Percentiles rank a stretch among this genome's conserved stretches.
Evolutionary conservation across 75 land plant genomes (phyloP).

Genomic region (Pinus tabuliformis): DNA sequence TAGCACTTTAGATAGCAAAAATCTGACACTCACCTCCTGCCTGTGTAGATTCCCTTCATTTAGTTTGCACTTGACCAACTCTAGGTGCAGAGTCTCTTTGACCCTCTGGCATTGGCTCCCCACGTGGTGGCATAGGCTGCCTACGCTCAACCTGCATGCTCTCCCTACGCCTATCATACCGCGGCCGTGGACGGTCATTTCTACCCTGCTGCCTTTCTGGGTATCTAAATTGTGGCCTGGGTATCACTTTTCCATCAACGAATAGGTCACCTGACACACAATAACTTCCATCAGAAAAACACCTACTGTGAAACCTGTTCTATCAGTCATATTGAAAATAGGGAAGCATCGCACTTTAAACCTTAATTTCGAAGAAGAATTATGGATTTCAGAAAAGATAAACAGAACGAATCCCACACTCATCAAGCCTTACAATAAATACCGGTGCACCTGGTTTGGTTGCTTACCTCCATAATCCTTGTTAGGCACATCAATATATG

Average conservation of each 20-base stretch:
- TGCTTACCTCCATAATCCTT: constrained; percentile 16
- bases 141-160: constrained; percentile 48
- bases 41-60: background rate
- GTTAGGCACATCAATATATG: constrained; percentile 79
- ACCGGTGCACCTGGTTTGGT: too few relatives aligned
- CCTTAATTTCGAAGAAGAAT: too few relatives aligned
- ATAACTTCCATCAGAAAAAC: background rate
- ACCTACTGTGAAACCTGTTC: too few relatives aligned
- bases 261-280: constrained; percentile 54
- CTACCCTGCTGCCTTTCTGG: constrained; percentile 31
- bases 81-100: constrained; percentile 1
- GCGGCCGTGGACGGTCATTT: constrained; percentile 33
- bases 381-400: too few relatives aligned
- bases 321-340: too few relatives aligned
- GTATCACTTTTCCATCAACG: constrained; percentile 70
- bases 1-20: background rate
- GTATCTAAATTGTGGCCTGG: constrained; percentile 58
- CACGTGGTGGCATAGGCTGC: constrained; percentile 14
- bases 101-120: constrained; percentile 2
- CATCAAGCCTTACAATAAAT: too few relatives aligned
- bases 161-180: constrained; percentile 55
- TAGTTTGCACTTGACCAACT: background rate
- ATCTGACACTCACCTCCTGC: background rate
- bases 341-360: too few relatives aligned
- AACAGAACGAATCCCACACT: too few relatives aligned